Percentiles rank a stretch among this genome's conserved stretches.
phyloP scores from a whole-genome alignment of 2,329 filamentous ascomycete genomes.

The Epichloe elymi region DNA sequence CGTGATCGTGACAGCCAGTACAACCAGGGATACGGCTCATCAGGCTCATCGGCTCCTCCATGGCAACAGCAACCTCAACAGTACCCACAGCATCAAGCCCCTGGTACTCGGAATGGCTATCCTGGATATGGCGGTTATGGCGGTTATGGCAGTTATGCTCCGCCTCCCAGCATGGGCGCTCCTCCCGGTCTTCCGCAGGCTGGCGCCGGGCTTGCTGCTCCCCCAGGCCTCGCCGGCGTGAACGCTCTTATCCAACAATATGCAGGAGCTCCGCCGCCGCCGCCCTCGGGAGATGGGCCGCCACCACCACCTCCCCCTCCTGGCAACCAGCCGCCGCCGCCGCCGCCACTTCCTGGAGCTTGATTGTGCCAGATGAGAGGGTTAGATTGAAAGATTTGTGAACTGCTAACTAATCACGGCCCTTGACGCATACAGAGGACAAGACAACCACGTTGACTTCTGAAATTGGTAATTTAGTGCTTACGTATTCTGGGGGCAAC shows the following conservation, averaged over 20 bases:
- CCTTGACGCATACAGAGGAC: too few relatives aligned
- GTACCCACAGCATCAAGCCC: slow-evolving; percentile 34
- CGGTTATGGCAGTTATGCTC: slow-evolving; percentile 35
- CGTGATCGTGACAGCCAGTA: slow-evolving; percentile 16
- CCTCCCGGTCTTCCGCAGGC: slow-evolving; percentile 28
- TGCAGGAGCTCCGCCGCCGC: slow-evolving; percentile 45
- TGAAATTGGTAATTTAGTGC: neutral
- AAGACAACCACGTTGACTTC: neutral
- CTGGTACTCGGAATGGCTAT: slow-evolving; percentile 44
- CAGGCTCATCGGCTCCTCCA: slow-evolving; percentile 15
- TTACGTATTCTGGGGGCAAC: neutral
- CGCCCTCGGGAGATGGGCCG: slow-evolving; percentile 36
- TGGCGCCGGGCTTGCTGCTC: slow-evolving; percentile 37
- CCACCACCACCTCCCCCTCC: slow-evolving; percentile 51
- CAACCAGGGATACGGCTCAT: slow-evolving; percentile 9
- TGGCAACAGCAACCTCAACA: slow-evolving; percentile 30
- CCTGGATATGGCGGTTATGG: slow-evolving; percentile 33
- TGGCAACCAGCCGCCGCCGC: slow-evolving; percentile 49
- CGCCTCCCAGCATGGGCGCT: slow-evolving; percentile 26
- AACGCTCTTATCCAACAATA: slow-evolving; percentile 58
- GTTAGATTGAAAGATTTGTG: neutral
- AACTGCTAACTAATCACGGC: neutral
- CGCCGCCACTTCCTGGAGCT: slow-evolving; percentile 46
- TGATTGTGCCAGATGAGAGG: slow-evolving; percentile 10
- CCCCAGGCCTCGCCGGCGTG: slow-evolving; percentile 45